A percentile compares a stretch with the other conserved stretches of the same genome.
These are phyloP conservation scores for Artomyces pyxidatus DNA, from an alignment of 768 basidiomycete genomes.

Conservation along the genomic window DNA sequence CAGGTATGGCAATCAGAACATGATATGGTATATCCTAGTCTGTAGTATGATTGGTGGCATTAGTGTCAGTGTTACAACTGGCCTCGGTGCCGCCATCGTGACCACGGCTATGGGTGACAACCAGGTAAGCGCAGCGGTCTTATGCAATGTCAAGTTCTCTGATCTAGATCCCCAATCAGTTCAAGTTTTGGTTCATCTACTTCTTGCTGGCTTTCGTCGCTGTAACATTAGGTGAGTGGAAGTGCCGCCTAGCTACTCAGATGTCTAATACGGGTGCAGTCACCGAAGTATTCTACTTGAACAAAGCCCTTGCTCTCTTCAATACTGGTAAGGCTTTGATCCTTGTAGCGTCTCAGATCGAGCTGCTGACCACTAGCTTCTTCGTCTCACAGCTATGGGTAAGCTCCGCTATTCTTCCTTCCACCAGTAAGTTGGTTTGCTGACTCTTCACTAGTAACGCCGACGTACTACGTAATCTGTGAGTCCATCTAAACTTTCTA, in stretches of 20 bases:
- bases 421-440: too few relatives aligned
- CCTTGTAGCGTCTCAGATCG: background rate
- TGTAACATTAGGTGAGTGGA: slow-evolving; percentile 62
- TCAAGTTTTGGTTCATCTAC: slow-evolving; percentile 89
- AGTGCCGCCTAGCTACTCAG: slow-evolving; percentile 7
- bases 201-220: slow-evolving; percentile 79
- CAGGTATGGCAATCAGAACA: slow-evolving; percentile 82
- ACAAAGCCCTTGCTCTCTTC: slow-evolving; percentile 92
- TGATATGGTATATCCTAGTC: slow-evolving; percentile 92
- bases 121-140: slow-evolving; percentile 49
- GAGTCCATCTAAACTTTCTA: slow-evolving; percentile 19
- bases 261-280: slow-evolving; percentile 33
- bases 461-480: slow-evolving; percentile 85
- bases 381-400: slow-evolving; percentile 51
- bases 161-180: slow-evolving; percentile 36
- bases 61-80: slow-evolving; percentile 90
- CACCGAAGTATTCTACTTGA: slow-evolving; percentile 91
- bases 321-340: slow-evolving; percentile 59
- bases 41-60: slow-evolving; percentile 97
- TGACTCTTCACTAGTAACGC: slow-evolving; percentile 53
- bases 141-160: background rate
- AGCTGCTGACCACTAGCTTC: slow-evolving; percentile 11
- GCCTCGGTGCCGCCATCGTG: slow-evolving; percentile 87
- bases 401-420: slow-evolving; percentile 22
- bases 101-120: slow-evolving; percentile 67